phyloP scores from a whole-genome alignment of 345 rosid species.

The Citrus reticulata region DNA sequence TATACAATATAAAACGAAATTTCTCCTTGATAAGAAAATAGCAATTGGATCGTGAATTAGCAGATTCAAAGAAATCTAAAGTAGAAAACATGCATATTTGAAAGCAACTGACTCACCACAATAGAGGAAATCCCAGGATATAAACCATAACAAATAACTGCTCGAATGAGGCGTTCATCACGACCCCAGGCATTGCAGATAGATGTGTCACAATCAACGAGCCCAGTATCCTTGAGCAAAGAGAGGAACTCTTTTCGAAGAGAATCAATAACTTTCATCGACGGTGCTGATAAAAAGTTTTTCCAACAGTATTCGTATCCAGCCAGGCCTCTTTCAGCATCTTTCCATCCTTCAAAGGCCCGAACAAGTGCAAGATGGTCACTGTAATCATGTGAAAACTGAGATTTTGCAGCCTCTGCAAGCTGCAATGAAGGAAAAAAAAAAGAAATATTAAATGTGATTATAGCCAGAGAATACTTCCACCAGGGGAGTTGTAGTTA shows the following conservation, averaged over 20 bases:
- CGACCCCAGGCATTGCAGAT: slow-evolving; percentile 50
- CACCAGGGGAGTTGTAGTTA: neutral
- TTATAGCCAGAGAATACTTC: neutral
- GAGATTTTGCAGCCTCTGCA: slow-evolving; percentile 84
- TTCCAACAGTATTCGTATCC: slow-evolving; percentile 92
- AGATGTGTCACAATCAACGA: slow-evolving; percentile 52
- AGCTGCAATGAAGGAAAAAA: slow-evolving; percentile 39
- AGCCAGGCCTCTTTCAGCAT: slow-evolving; percentile 63
- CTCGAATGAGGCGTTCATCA: slow-evolving; percentile 60
- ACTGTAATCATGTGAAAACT: slow-evolving; percentile 74
- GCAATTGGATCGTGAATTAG: neutral
- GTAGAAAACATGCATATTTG: neutral
- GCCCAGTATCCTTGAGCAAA: slow-evolving; percentile 73
- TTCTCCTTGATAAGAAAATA: neutral
- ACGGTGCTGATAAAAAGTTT: slow-evolving; percentile 77
- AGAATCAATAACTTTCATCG: slow-evolving; percentile 88
- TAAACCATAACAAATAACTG: slow-evolving; percentile 83
- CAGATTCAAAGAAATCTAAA: neutral
- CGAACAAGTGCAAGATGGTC: slow-evolving; percentile 90
- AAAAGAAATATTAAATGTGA: slow-evolving; percentile 1
- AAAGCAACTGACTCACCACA: slow-evolving; percentile 55
- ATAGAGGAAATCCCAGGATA: slow-evolving; percentile 85
- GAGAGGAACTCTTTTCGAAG: slow-evolving; percentile 78
- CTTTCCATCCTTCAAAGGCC: slow-evolving; percentile 86
- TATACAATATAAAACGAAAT: neutral